phyloP scores from a whole-genome alignment of 1,284 basidiomycete species.

The Moniliella sp. region DNA sequence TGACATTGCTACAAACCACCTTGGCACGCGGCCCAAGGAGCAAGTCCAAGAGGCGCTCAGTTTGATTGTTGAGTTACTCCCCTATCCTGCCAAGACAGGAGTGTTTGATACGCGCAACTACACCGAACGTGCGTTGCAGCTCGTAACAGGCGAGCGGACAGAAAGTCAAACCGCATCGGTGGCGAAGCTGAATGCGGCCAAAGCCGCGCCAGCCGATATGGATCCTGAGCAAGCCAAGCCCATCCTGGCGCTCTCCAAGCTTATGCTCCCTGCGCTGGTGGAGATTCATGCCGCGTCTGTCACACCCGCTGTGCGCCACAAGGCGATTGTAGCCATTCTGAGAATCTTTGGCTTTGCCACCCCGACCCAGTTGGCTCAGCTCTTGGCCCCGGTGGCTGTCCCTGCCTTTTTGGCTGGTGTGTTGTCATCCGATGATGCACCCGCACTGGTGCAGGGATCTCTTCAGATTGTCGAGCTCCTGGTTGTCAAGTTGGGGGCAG shows the following conservation, averaged over 20 bases:
- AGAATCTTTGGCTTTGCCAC: conserved; percentile 25
- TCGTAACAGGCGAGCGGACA: neutral
- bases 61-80: conserved; percentile 22
- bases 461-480: conserved; percentile 33
- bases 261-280: conserved; percentile 25
- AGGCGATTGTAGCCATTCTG: conserved; percentile 22
- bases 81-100: conserved; percentile 45
- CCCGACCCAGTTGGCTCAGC: conserved; percentile 10
- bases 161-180: neutral
- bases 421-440: conserved; percentile 19
- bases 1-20: conserved; percentile 91
- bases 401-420: conserved; percentile 26
- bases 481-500: conserved; percentile 14
- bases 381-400: conserved; percentile 21
- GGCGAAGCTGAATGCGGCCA: neutral
- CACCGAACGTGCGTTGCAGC: conserved; percentile 54
- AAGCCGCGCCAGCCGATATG: conserved; percentile 6
- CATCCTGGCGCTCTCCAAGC: conserved; percentile 21
- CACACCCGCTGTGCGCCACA: conserved; percentile 13
- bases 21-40: conserved; percentile 85
- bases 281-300: conserved; percentile 29
- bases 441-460: conserved; percentile 12
- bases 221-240: conserved; percentile 13
- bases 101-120: conserved; percentile 77
- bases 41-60: conserved; percentile 27